Evolutionary conservation across 345 rosid genomes (phyloP), one percentile per base, ranked within the genome.

Genomic region (Anastatica hierochuntica): DNA sequence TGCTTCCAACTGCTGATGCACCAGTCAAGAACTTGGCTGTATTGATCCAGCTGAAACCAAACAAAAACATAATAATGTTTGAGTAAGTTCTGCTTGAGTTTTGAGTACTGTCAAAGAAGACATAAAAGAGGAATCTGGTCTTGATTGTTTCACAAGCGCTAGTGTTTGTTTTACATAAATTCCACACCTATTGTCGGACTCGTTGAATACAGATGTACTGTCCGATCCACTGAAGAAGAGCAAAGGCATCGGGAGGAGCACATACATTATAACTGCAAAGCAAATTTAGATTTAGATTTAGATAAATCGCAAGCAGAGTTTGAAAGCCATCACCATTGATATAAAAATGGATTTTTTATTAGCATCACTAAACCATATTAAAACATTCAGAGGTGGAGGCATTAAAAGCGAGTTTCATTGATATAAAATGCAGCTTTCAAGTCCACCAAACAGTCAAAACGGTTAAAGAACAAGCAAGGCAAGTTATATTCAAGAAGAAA

Each of bases 21-120:
- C 98, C 98, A 0, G 97, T 81, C 77, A 92, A 59, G 75, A 85
- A 92, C 81, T 92, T 88, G 27, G 97, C 85, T 31, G 82, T 90
- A 24, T 77, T 92, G 45, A 75, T 82, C 97, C 98, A 92, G n/a
- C 95, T 92, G 70, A 19, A 38, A 24, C 27, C 3, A 24, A 24
- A 24, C 0, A 24, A 24, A 24, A 24, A n/a, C 30, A 14, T 12
- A 5, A 8, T 43, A 31, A 21, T 23, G 31, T n/a, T n/a, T n/a
- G n/a, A n/a, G n/a, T n/a, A n/a, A n/a, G n/a, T n/a, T n/a, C n/a
- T n/a, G n/a, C n/a, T n/a, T n/a, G n/a, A n/a, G n/a, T n/a, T n/a
- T n/a, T n/a, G n/a, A n/a, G n/a, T n/a, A n/a, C n/a, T n/a, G n/a
- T n/a, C n/a, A n/a, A n/a, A n/a, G n/a, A n/a, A n/a, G n/a, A n/a